Percentiles rank a stretch among this genome's conserved stretches.
Evolutionary conservation across 1,284 basidiomycete genomes (phyloP).

Genomic region (Cutaneotrichosporon cavernicola): DNA sequence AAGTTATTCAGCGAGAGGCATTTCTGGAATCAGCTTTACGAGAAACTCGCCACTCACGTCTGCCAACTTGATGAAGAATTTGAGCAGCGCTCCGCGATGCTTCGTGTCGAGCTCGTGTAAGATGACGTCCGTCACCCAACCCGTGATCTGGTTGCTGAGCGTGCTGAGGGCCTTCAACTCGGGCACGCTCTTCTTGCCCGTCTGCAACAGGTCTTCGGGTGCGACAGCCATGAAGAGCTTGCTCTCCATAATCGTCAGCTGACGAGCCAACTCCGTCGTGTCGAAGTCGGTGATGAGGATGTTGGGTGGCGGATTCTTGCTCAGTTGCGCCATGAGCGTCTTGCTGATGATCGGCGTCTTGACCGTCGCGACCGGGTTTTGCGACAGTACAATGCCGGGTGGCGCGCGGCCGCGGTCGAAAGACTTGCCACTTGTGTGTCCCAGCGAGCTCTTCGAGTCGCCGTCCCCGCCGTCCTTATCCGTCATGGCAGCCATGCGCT

Average conservation of each 20-base stretch:
- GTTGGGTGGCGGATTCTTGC: conserved; percentile 56
- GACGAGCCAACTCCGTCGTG: conserved; percentile 84
- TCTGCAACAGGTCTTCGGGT: conserved; percentile 84
- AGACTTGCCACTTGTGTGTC: conserved; percentile 13
- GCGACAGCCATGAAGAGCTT: conserved; percentile 83
- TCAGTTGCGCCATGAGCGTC: conserved; percentile 62
- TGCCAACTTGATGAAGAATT: conserved; percentile 89
- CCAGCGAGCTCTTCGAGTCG: neutral
- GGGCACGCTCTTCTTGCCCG: conserved; percentile 71
- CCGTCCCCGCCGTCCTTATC: conserved; percentile 10
- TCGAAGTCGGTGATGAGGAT: conserved; percentile 89
- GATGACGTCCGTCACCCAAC: conserved; percentile 92
- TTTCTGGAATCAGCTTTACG: conserved; percentile 60
- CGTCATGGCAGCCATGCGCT: conserved; percentile 25
- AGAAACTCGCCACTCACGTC: conserved; percentile 65
- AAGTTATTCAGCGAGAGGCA: conserved; percentile 90
- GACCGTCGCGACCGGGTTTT: conserved; percentile 18
- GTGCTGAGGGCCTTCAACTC: conserved; percentile 85
- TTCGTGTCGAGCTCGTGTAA: conserved; percentile 81
- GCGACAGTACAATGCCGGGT: conserved; percentile 14
- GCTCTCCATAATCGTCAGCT: conserved; percentile 90
- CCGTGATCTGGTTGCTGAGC: conserved; percentile 86
- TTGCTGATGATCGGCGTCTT: conserved; percentile 76
- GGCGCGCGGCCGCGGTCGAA: conserved; percentile 25
- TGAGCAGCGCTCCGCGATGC: conserved; percentile 75